A percentile compares a stretch with the other conserved stretches of the same genome.
Evolutionary conservation across 2,329 filamentous ascomycete genomes (phyloP).

Genomic region (Coleophoma crateriformis): DNA sequence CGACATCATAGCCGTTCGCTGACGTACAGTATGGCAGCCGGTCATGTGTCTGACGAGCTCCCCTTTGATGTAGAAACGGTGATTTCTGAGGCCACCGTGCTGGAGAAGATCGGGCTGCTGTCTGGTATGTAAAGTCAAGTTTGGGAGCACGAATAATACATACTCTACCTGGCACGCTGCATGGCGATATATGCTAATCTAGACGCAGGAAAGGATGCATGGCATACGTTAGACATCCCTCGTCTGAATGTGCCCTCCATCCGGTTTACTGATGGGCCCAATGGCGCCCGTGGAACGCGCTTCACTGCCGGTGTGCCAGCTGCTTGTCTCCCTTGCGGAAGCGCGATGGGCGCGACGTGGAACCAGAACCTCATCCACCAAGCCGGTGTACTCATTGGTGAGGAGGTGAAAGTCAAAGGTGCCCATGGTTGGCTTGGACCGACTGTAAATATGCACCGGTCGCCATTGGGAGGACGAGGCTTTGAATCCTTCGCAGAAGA

Average conservation of each 20-base stretch:
- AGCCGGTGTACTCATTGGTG: conserved; percentile 58
- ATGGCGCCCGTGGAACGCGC: conserved; percentile 18
- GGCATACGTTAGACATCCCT: conserved; percentile 22
- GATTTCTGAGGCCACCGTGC: no score
- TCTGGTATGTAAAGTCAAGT: no score
- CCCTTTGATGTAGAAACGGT: no score
- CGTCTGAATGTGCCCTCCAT: conserved; percentile 20
- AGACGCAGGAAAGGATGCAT: conserved; percentile 15
- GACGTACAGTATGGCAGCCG: no score
- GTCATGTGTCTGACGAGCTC: no score
- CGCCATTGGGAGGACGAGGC: conserved; percentile 36
- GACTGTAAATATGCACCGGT: conserved; percentile 37
- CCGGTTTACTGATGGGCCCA: conserved; percentile 23
- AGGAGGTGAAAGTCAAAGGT: conserved; percentile 59
- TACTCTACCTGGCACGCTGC: no score
- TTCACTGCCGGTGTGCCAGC: conserved; percentile 12
- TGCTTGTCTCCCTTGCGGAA: conserved; percentile 30
- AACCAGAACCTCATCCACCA: conserved; percentile 53
- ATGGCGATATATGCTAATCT: no score
- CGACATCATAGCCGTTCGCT: no score
- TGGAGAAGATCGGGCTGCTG: no score
- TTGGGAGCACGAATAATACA: no score
- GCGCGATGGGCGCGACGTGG: conserved; percentile 53
- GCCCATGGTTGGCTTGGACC: conserved; percentile 66
- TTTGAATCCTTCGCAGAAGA: conserved; percentile 41